Base-by-base conservation (phyloP, 192 early-diverging fungal species). In the Chytriomyces sp. region DNA sequence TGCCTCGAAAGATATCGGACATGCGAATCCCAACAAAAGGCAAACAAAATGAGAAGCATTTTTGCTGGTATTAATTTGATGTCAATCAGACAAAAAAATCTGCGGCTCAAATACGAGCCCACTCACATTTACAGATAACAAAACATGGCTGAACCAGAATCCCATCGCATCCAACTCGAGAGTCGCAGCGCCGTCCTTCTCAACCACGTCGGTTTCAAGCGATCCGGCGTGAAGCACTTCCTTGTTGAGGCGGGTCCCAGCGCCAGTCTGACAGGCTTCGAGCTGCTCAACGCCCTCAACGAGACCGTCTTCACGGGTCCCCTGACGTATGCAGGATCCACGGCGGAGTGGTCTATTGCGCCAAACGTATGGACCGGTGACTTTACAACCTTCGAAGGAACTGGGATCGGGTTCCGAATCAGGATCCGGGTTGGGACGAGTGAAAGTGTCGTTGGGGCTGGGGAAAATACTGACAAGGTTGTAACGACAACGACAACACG, bases 121-220 rank as follows among this genome's bases (percentile, higher is more conserved):
- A n/a, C n/a, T n/a, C n/a, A n/a, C n/a, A n/a, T n/a, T n/a, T n/a
- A n/a, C n/a, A 57, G 53, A 57, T n/a, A 57, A n/a, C 53, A 1
- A 57, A 57, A 20, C 13, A 69, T 69, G 68, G 18, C 48, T 16
- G 48, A 69, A 43, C 68, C 68, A 16, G 48, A 69, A 8, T 50
- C 68, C 11, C 53, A 69, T 45, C 9, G 16, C 50, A 69, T 69
- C 23, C 18, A 69, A 10, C 68, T 69, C 16, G 10, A 11, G n/a
- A 7, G 10, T 0, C 68, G 68, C 49, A 44, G n/a, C n/a, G 7
- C 48, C 1, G 50, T 69, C 8, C 23, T 69, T 50, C 50, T 69
- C n/a, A 69, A 69, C 68, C 68, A 69, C 50, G 49, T 69, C 20
- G 68, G 68, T 6, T 69, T 69, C 68, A 53, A 69, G 16, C 20